phyloP scores from a whole-genome alignment of 2,329 filamentous ascomycete genomes.

The Colletotrichum lindemuthianum region DNA sequence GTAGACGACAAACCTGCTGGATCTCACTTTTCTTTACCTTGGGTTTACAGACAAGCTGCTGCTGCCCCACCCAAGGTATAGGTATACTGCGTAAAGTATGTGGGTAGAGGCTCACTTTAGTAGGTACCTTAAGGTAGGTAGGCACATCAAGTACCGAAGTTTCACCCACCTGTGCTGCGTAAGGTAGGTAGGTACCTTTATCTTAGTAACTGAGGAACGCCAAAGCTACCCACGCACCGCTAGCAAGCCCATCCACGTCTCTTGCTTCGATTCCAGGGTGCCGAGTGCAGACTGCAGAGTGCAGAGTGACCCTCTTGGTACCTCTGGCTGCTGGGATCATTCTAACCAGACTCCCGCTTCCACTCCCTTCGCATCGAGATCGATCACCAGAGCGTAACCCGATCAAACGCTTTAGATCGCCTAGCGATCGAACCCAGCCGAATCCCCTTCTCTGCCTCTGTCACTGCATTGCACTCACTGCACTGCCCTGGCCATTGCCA shows the following conservation, averaged over 20 bases:
- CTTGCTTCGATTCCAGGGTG: conserved; percentile 5
- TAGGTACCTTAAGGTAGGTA: too few species aligned
- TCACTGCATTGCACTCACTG: conserved; percentile 26
- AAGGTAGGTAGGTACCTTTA: too few species aligned
- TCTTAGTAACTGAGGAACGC: too few species aligned
- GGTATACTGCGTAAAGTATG: too few species aligned
- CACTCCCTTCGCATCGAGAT: conserved; percentile 37
- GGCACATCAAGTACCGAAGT: too few species aligned
- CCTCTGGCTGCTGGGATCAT: background rate
- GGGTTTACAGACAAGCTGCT: too few species aligned
- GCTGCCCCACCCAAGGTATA: too few species aligned
- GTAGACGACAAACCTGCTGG: too few species aligned
- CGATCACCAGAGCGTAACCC: conserved; percentile 38
- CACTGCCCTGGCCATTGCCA: background rate
- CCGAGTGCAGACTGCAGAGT: background rate
- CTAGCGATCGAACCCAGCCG: conserved; percentile 37
- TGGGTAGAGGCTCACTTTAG: too few species aligned
- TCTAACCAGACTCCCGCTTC: conserved; percentile 7
- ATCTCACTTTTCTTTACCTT: too few species aligned
- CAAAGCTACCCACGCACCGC: too few species aligned
- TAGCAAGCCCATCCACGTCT: background rate
- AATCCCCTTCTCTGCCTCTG: conserved; percentile 35
- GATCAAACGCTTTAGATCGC: conserved; percentile 37
- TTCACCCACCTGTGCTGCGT: background rate
- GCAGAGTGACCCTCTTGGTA: conserved; percentile 23